phyloP scores from a whole-genome alignment of 768 basidiomycete species.

The Agaricus subrufescens region DNA sequence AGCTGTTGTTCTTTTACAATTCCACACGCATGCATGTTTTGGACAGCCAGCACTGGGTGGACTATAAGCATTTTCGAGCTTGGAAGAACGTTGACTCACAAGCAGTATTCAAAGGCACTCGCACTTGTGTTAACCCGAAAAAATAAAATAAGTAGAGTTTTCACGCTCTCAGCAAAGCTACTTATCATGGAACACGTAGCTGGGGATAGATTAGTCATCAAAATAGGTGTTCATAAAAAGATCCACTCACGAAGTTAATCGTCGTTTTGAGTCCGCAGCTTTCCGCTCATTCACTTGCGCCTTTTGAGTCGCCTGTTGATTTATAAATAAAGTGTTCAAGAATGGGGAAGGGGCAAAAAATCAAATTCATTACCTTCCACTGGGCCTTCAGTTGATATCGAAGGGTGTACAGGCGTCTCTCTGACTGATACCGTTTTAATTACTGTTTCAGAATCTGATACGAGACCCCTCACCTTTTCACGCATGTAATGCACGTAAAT shows the following conservation, averaged over 20 bases:
- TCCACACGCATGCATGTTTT: slow-evolving; percentile 84
- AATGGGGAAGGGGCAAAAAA: neutral
- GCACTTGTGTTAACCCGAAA: slow-evolving; percentile 48
- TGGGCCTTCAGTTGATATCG: slow-evolving; percentile 75
- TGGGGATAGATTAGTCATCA: slow-evolving; percentile 17
- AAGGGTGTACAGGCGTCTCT: slow-evolving; percentile 63
- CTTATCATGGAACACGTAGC: slow-evolving; percentile 79
- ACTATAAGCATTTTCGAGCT: neutral
- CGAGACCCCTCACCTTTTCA: slow-evolving; percentile 41
- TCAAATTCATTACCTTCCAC: slow-evolving; percentile 40
- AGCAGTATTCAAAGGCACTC: slow-evolving; percentile 78
- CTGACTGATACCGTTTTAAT: slow-evolving; percentile 37
- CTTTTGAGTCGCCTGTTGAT: slow-evolving; percentile 52
- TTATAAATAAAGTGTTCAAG: neutral
- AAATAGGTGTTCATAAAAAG: neutral
- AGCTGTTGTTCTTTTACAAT: slow-evolving; percentile 75
- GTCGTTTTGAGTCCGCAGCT: slow-evolving; percentile 76
- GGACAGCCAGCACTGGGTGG: slow-evolving; percentile 67
- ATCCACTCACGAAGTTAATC: slow-evolving; percentile 65
- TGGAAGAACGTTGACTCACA: slow-evolving; percentile 28
- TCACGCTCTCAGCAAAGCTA: slow-evolving; percentile 15
- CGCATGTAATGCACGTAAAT: slow-evolving; percentile 71
- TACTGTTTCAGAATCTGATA: neutral
- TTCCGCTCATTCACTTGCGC: slow-evolving; percentile 76
- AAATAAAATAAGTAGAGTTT: slow-evolving; percentile 4